Base-by-base conservation (phyloP, 2,329 filamentous ascomycete genomes). In the Scedosporium minutisporum region DNA sequence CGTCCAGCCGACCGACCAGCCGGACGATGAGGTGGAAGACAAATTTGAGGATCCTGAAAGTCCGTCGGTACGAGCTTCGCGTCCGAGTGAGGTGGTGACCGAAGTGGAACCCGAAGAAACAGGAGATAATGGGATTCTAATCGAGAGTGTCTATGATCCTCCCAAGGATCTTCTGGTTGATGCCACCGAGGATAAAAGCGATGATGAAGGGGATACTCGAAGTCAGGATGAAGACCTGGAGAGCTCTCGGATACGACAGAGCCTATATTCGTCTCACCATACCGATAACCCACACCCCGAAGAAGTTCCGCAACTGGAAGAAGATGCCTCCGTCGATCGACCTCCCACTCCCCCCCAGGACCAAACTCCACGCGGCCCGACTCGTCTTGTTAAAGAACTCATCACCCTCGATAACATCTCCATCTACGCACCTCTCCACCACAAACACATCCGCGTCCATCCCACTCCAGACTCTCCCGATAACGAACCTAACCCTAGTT, bases 321-420 rank as follows among this genome's bases (percentile, higher is more conserved):
- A 46, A 25, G 23, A 61, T 18, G 25, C 14, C n/a, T 14, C 44
- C 2, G 60, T 55, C 27, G 48, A 23, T 33, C 25, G 2, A 23
- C 48, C 48, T 23, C 16, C 60, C 18, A 57, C 48, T 1, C 60
- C 60, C 16, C 44, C 44, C 14, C 48, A 55, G 41, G 60, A 61
- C 23, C 46, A 55, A 10, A 61, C 60, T 4, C 82, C 81, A 4
- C 80, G 78, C 58, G 80, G 81, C 0, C 78, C 81, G 6, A 79
- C 82, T 0, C 77, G 80, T n/a, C 70, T 85, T 14, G 78, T 81
- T 12, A 85, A 84, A 68, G 81, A 84, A 68, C 77, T 85, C 14
- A 63, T 85, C 12, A 78, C 73, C 10, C 74, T 84, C 21, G 71
- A 76, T 25, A 77, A 73, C 3, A 75, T 85, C n/a, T 83, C 81